Evolutionary conservation across 23 red algal species (phyloP).

Genomic region (Gracilaria gracilis): DNA sequence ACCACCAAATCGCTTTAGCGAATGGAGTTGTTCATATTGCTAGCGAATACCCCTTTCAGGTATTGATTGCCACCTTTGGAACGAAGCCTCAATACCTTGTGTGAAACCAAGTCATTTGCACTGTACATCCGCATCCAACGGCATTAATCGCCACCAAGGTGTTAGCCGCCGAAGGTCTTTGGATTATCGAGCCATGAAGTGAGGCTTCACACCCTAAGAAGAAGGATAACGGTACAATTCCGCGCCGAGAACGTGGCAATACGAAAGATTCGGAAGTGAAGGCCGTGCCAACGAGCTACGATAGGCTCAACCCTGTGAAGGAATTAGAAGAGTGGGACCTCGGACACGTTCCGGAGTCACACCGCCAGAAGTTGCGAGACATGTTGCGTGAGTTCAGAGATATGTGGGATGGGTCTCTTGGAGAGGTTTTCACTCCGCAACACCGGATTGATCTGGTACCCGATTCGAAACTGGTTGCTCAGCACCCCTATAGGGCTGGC

Average conservation of each 20-base stretch:
- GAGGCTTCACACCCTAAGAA: too few species aligned
- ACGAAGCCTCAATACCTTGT: not conserved
- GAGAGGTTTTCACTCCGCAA: not conserved
- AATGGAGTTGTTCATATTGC: not conserved
- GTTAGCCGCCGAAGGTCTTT: too few species aligned
- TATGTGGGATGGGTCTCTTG: slow-evolving; percentile 6
- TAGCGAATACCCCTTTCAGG: not conserved
- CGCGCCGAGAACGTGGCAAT: not conserved
- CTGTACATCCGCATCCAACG: not conserved
- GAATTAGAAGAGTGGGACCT: slow-evolving; percentile 1
- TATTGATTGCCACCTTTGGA: not conserved
- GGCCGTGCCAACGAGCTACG: not conserved
- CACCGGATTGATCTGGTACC: not conserved
- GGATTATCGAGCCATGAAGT: too few species aligned
- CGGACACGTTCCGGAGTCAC: not conserved
- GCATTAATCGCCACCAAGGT: too few species aligned
- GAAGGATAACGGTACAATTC: too few species aligned
- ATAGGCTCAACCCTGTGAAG: not conserved
- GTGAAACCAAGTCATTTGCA: not conserved
- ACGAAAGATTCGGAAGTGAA: not conserved
- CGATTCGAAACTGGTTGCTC: not conserved
- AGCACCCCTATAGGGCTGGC: slow-evolving; percentile 18
- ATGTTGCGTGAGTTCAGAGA: not conserved
- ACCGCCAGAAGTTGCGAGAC: not conserved
- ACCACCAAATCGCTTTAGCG: not conserved